Evolutionary conservation across 2,329 filamentous ascomycete genomes (phyloP), one percentile per base, ranked within the genome.

Genomic region (Aspergillus novoparasiticus): DNA sequence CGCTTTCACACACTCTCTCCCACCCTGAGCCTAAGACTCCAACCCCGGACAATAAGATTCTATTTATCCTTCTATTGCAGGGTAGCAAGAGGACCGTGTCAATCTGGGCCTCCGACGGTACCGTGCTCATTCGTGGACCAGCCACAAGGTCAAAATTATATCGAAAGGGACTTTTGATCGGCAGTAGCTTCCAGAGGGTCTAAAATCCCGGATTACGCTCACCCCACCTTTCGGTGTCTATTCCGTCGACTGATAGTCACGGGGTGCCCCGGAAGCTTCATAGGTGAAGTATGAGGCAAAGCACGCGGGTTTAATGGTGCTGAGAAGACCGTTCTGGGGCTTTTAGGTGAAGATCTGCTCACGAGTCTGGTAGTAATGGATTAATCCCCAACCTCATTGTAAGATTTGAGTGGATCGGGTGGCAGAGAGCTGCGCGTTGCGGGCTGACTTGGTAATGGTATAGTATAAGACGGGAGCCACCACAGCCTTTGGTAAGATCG

Each of bases 251-350:
- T 36, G 53, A n/a, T 60, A 43, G 30, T 62, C 58, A 67, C 67
- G 67, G 61, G 66, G 46, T 65, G 65, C 62, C 64, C 46, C 58
- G 59, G 39, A 65, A 65, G 57, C 63, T 64, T 66, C 59, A 41
- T 60, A 54, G 59, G 48, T 41, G 41, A 59, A 66, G n/a, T 45
- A 41, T 16, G 10, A 16, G 48, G 56, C 51, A 59, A 55, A 60
- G 46, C 26, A 41, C 55, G 65, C 43, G 62, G 45, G 39, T 50
- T 45, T 50, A 51, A 30, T 28, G 32, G n/a, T 16, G 48, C 11
- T 39, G 19, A 26, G 43, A 48, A 26, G 32, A 41, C 63, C 56
- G 43, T 55, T 64, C 55, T 57, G 39, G 58, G 51, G 32, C 39
- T 26, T 62, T 50, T 55, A 59, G 59, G 63, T 62, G 63, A 67